Evolutionary conservation across 139 green algal species (phyloP), one percentile per base, ranked within the genome.

Genomic region (Tetraselmis striata): DNA sequence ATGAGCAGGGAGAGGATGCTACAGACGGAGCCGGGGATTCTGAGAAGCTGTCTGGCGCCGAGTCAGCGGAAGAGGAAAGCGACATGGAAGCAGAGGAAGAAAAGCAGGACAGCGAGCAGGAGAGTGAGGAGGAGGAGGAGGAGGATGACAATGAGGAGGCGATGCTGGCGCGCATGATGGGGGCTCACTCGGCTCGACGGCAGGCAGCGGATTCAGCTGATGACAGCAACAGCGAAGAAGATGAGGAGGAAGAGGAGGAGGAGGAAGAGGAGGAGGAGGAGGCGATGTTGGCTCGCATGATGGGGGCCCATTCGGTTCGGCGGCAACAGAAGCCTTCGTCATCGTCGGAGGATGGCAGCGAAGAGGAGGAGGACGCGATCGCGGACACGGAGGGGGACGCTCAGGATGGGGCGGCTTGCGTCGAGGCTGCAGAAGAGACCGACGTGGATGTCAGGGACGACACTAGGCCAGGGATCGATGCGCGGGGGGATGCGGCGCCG

Each of bases 221-320:
- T 18, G 75, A 18, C 22, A 78, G 26, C n/a, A n/a, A 28, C 76
- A 80, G 45, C 11, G 45, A 87, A 75, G 85, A 85, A 22, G 78
- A 83, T 32, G 79, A 91, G 26, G 77, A 85, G 0, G 85, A 91
- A 75, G 85, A 87, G 59, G 85, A 89, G 0, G 83, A 84, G n/a
- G 80, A 83, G 32, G 78, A 83, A 1, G 87, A 90, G 1, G 82
- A 92, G 31, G 90, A 89, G 29, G 92, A 94, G 23, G 90, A 92
- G 0, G 90, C 84, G 18, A 88, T 92, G 89, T 83, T 94, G 22
- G 88, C 84, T 1, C 31, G 88, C 0, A 86, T 95, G 79, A 31
- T 93, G 1, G 79, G 80, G 18, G 59, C 78, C 28, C 79, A 87
- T 31, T n/a, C 76, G 84, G 31, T 24, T 80, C 22, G 79, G 31